A percentile compares a stretch with the other conserved stretches of the same genome.
Evolutionary conservation across 495 filamentous ascomycete species (phyloP).

Genomic region (Platismatia glauca): DNA sequence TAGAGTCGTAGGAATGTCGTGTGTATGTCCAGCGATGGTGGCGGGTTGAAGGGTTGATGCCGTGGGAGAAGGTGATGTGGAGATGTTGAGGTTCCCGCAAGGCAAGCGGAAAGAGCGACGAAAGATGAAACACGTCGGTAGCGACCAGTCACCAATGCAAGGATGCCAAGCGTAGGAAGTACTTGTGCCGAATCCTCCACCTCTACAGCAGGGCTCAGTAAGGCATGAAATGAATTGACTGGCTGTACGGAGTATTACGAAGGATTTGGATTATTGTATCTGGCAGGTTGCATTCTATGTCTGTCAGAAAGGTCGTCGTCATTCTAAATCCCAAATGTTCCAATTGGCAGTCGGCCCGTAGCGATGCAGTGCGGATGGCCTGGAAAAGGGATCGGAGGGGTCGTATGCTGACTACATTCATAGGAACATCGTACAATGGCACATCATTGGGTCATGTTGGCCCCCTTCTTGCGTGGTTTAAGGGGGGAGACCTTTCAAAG

Average conservation of each 20-base stretch:
- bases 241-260: background rate
- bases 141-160: slow-evolving; percentile 12
- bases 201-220: background rate
- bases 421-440: too few species aligned
- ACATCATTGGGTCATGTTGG: background rate
- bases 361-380: background rate
- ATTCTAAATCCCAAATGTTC: background rate
- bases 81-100: slow-evolving; percentile 3
- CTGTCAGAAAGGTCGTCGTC: background rate
- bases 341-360: background rate
- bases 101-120: slow-evolving; percentile 10
- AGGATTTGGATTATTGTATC: background rate
- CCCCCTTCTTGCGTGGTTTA: background rate
- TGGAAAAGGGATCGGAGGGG: background rate
- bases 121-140: slow-evolving; percentile 13
- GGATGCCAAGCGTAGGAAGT: background rate
- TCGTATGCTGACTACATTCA: slow-evolving; percentile 5
- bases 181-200: background rate
- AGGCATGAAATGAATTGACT: background rate
- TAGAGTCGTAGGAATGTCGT: background rate
- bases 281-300: background rate
- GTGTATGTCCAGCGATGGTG: background rate
- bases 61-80: slow-evolving; percentile 5
- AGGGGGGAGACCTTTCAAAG: background rate
- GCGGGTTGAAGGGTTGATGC: background rate